Evolutionary conservation across 345 rosid genomes (phyloP).

Genomic region (Aethionema arabicum): DNA sequence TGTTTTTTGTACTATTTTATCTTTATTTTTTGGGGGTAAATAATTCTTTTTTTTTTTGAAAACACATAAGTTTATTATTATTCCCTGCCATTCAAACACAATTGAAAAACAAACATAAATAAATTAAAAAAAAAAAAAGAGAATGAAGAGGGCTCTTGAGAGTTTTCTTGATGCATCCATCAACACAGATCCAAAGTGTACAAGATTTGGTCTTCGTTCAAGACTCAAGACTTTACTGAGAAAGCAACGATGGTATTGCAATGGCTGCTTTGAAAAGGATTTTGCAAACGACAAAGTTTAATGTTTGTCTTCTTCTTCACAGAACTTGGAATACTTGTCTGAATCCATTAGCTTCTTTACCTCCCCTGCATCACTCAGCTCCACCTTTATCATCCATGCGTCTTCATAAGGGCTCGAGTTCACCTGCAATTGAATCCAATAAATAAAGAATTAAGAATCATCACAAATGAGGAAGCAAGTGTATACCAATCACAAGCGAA

Average conservation of each 20-base stretch:
- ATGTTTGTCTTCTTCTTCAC: constrained; percentile 95
- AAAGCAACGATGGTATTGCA: constrained; percentile 17
- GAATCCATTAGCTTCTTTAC: constrained; percentile 72
- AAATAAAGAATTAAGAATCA: too few species aligned
- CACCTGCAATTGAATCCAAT: constrained; percentile 43
- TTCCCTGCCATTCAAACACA: constrained; percentile 29
- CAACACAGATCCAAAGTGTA: background rate
- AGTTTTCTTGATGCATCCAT: constrained; percentile 15
- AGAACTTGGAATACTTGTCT: constrained; percentile 75
- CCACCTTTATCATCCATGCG: constrained; percentile 93
- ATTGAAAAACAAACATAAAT: background rate
- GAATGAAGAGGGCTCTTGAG: constrained; percentile 11
- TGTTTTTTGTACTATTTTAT: too few species aligned
- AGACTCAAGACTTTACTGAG: too few species aligned
- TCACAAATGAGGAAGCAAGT: too few species aligned
- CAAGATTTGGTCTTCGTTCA: background rate
- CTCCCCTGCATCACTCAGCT: constrained; percentile 53
- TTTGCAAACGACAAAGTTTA: constrained; percentile 31
- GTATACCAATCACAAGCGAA: too few species aligned
- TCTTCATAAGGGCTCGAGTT: constrained; percentile 76
- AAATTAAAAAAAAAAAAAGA: background rate
- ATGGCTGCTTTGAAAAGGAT: background rate
- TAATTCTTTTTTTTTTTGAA: too few species aligned
- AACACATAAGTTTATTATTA: constrained; percentile 10
- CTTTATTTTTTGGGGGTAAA: too few species aligned